These are phyloP conservation scores for Ophiostoma populinum DNA, from an alignment of 2,329 filamentous ascomycete genomes.

Conservation along the genomic window DNA sequence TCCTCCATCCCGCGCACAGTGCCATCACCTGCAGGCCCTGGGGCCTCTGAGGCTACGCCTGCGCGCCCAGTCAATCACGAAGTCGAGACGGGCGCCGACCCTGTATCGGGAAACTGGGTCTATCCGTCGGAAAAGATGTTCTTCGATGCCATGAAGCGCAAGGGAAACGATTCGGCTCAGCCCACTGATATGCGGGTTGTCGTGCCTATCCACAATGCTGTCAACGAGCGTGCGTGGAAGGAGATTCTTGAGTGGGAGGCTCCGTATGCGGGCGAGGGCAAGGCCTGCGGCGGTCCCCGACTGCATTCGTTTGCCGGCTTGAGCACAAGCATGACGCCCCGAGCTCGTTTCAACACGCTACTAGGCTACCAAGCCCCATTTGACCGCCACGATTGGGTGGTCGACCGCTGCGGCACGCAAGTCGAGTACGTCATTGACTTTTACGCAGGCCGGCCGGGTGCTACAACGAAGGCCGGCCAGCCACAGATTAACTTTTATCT, in stretches of 20 bases:
- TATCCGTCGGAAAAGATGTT: constrained; percentile 97
- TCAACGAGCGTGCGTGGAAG: constrained; percentile 90
- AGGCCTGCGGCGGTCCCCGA: constrained; percentile 54
- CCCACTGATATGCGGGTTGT: constrained; percentile 74
- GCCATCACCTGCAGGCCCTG: constrained; percentile 12
- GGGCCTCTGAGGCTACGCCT: background rate
- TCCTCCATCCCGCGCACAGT: constrained; percentile 55
- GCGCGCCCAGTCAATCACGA: constrained; percentile 47
- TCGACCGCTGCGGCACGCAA: constrained; percentile 72
- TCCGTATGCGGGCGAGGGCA: constrained; percentile 35
- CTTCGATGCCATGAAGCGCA: constrained; percentile 90
- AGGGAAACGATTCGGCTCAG: constrained; percentile 55
- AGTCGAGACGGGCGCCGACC: constrained; percentile 55
- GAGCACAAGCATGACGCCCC: constrained; percentile 54
- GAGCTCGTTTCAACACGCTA: constrained; percentile 64
- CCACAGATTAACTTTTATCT: constrained; percentile 42
- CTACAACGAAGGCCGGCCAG: constrained; percentile 16
- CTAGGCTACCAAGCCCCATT: constrained; percentile 86
- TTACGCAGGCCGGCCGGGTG: constrained; percentile 51
- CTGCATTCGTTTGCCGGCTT: constrained; percentile 72
- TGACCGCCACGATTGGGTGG: constrained; percentile 92
- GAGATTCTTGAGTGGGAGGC: constrained; percentile 84
- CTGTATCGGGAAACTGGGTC: constrained; percentile 72
- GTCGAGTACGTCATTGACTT: constrained; percentile 98
- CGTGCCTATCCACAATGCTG: constrained; percentile 94